Conservation (phyloP, 1,284 basidiomycete species). For the Apiotrichum domesticum region DNA sequence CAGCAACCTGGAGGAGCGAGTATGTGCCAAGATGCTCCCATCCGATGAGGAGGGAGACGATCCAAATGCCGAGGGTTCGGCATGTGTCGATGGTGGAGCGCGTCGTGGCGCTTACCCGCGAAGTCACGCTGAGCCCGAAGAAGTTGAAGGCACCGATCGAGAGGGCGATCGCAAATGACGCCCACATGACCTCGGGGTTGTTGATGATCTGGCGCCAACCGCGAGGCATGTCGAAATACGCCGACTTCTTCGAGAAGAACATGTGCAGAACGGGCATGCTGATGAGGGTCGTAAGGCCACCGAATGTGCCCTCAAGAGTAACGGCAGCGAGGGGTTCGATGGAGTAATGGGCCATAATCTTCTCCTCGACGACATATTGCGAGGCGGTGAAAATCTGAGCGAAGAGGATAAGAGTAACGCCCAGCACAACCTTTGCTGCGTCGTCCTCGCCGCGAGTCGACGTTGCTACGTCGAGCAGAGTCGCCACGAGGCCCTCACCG, state of each 20-base stretch:
- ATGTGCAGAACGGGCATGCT: constrained; percentile 48
- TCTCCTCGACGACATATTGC: constrained; percentile 74
- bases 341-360: constrained; percentile 79
- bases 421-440: constrained; percentile 46
- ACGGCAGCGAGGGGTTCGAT: constrained; percentile 92
- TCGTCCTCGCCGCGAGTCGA: constrained; percentile 31
- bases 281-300: constrained; percentile 57
- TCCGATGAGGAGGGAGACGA: constrained; percentile 75
- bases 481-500: neutral
- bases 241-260: constrained; percentile 57
- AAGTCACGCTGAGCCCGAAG: constrained; percentile 88
- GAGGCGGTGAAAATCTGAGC: constrained; percentile 71
- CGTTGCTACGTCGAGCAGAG: neutral
- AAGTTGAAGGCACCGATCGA: constrained; percentile 94
- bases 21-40: constrained; percentile 86
- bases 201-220: constrained; percentile 85
- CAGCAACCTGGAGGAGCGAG: constrained; percentile 76
- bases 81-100: constrained; percentile 91
- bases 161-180: constrained; percentile 69
- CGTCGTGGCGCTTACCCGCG: constrained; percentile 80
- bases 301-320: constrained; percentile 90
- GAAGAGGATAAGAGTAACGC: constrained; percentile 85
- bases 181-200: constrained; percentile 69
- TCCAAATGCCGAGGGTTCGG: constrained; percentile 74
- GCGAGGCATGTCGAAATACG: constrained; percentile 85